Evolutionary conservation across 345 rosid genomes (phyloP).

Genomic region (Salix caprea): DNA sequence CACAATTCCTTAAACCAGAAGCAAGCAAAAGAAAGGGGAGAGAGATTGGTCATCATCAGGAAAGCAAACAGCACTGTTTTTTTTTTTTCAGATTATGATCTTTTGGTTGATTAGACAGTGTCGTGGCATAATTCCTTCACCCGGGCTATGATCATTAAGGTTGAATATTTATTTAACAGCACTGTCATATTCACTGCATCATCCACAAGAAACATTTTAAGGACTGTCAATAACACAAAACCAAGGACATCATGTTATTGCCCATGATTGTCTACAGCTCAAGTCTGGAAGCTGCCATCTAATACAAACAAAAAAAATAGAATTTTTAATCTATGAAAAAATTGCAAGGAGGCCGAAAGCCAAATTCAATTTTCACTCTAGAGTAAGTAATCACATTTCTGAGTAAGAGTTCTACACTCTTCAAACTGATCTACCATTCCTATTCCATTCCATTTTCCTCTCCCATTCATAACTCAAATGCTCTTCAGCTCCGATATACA

Average conservation of each 20-base stretch:
- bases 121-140: neutral
- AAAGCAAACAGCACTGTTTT: neutral
- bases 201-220: neutral
- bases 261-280: neutral
- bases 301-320: neutral
- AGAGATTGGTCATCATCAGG: neutral
- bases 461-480: neutral
- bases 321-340: neutral
- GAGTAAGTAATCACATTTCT: neutral
- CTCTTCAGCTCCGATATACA: neutral
- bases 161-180: neutral
- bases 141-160: neutral
- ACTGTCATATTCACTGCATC: neutral
- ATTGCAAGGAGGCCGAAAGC: neutral
- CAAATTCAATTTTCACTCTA: neutral
- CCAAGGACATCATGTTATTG: neutral
- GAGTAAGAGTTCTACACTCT: neutral
- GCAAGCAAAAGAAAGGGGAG: neutral
- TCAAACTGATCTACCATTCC: neutral
- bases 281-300: neutral
- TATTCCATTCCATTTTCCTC: neutral
- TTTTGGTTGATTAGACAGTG: neutral
- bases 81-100: neutral
- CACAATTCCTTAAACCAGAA: neutral
- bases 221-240: neutral